Evolutionary conservation across 2,329 filamentous ascomycete genomes (phyloP).

Genomic region (Thielaviopsis populi): DNA sequence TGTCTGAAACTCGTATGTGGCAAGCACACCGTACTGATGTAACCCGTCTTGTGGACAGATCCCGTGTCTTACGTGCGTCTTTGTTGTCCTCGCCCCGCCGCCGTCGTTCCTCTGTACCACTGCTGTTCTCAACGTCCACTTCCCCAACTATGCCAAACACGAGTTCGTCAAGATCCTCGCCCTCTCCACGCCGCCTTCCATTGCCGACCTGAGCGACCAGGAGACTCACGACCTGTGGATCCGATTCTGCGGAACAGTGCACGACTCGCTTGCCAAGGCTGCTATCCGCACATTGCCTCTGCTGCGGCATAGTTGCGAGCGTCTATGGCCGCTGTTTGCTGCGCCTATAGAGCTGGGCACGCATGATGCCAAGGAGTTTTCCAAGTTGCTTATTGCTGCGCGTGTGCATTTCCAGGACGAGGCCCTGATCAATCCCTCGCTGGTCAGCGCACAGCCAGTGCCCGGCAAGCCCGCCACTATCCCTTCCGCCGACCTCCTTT

Average conservation of each 20-base stretch:
- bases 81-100: constrained; percentile 59
- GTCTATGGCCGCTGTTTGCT: constrained; percentile 76
- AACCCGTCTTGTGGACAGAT: constrained; percentile 39
- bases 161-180: constrained; percentile 67
- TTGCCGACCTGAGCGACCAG: constrained; percentile 34
- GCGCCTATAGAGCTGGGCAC: constrained; percentile 62
- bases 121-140: constrained; percentile 62
- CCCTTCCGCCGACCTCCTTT: constrained; percentile 17
- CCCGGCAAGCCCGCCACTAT: background rate
- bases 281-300: constrained; percentile 65
- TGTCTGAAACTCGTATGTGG: background rate
- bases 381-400: constrained; percentile 60
- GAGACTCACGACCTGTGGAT: constrained; percentile 58
- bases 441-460: constrained; percentile 28
- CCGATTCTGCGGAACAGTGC: constrained; percentile 68
- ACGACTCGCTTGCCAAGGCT: constrained; percentile 70
- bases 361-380: constrained; percentile 64
- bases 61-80: constrained; percentile 58
- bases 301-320: constrained; percentile 53
- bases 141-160: constrained; percentile 67
- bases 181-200: constrained; percentile 30
- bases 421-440: constrained; percentile 48
- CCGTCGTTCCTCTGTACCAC: constrained; percentile 54
- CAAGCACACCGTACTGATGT: constrained; percentile 17
- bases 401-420: constrained; percentile 59